phyloP scores from a whole-genome alignment of 2,329 filamentous ascomycete species.

The Arthrobotrys musiformis region DNA sequence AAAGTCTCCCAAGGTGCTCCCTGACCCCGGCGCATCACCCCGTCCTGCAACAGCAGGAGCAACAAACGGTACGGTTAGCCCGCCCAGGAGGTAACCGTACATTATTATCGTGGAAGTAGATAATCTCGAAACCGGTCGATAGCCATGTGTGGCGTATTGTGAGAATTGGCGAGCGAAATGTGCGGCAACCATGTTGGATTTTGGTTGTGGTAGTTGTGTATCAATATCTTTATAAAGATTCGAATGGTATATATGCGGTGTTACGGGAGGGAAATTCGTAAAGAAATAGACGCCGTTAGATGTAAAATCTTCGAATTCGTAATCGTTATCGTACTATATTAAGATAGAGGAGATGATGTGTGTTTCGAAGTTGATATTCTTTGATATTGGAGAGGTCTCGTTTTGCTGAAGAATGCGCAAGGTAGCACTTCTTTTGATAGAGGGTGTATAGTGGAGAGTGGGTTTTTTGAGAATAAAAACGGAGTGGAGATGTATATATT shows the following conservation, averaged over 20 bases:
- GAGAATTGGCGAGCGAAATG: constrained; percentile 43
- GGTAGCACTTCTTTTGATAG: background rate
- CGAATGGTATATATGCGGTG: no score
- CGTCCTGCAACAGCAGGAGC: constrained; percentile 56
- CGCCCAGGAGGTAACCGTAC: constrained; percentile 49
- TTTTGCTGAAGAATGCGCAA: background rate
- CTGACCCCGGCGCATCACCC: constrained; percentile 4
- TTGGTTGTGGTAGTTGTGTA: background rate
- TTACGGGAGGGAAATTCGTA: no score
- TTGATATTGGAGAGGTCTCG: no score
- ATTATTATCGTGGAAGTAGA: constrained; percentile 45
- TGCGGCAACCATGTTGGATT: background rate
- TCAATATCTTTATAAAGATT: no score
- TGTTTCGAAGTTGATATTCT: no score
- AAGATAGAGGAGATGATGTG: no score
- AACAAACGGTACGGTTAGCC: constrained; percentile 57
- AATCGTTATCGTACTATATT: no score
- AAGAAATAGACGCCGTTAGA: no score
- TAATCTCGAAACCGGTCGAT: constrained; percentile 19
- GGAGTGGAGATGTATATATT: constrained; percentile 1
- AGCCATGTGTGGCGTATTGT: constrained; percentile 39
- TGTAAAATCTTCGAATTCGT: no score
- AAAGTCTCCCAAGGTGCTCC: constrained; percentile 36
- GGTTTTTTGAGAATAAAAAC: background rate
- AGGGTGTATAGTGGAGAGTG: background rate